These are phyloP conservation scores for Moesziomyces antarcticus DNA, from an alignment of 1,284 basidiomycete genomes.

Conservation along the genomic window DNA sequence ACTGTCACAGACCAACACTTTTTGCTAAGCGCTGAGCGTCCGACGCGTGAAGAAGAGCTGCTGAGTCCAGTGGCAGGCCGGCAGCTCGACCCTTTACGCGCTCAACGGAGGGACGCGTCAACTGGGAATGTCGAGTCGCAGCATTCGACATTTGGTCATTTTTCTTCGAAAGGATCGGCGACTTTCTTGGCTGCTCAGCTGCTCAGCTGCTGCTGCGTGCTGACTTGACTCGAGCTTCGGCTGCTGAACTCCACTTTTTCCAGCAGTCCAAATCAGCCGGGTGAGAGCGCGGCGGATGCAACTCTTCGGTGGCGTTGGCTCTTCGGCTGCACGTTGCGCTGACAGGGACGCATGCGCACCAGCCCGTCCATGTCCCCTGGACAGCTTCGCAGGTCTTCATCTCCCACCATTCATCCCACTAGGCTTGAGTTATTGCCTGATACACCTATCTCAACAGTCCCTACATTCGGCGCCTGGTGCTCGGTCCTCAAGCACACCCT, in stretches of 20 bases:
- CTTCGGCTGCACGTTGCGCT: slow-evolving; percentile 12
- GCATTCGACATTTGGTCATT: too few relatives aligned
- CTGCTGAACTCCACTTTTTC: slow-evolving; percentile 17
- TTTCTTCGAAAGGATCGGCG: slow-evolving; percentile 3
- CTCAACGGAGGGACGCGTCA: not conserved
- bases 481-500: too few relatives aligned
- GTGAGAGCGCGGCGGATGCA: not conserved
- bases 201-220: slow-evolving; percentile 12
- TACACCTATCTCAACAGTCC: too few relatives aligned
- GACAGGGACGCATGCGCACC: not conserved
- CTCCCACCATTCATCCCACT: not conserved
- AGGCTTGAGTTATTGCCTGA: too few relatives aligned
- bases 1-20: not conserved
- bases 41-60: too few relatives aligned
- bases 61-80: too few relatives aligned
- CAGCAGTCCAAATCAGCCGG: not conserved
- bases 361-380: not conserved
- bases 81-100: not conserved
- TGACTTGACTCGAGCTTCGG: slow-evolving; percentile 22
- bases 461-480: too few relatives aligned
- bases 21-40: not conserved
- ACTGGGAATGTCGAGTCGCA: too few relatives aligned
- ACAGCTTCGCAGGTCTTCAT: not conserved
- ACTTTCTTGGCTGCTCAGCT: not conserved
- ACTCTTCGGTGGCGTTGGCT: slow-evolving; percentile 6